phyloP scores from a whole-genome alignment of 352 stramenopile species.

The Phytophthora melonis region DNA sequence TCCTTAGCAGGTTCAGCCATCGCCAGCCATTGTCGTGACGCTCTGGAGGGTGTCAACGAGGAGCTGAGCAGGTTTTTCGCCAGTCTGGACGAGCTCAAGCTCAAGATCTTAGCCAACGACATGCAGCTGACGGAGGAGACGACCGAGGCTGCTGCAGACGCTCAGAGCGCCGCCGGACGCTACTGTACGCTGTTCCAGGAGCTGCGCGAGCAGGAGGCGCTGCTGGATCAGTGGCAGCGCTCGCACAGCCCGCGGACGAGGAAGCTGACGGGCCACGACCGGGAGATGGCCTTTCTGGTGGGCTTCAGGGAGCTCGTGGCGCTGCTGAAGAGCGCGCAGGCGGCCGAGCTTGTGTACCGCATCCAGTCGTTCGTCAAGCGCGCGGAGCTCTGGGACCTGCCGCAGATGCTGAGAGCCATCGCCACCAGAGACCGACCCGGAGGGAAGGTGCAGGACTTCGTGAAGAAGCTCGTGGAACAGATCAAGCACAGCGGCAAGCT shows the following conservation, averaged over 20 bases:
- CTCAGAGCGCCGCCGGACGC: background rate
- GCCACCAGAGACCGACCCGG: conserved; percentile 55
- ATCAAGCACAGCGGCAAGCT: conserved; percentile 56
- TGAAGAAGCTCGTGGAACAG: conserved; percentile 68
- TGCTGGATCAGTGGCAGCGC: conserved; percentile 58
- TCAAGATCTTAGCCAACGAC: conserved; percentile 49
- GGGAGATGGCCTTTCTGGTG: conserved; percentile 68
- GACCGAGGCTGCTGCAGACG: background rate
- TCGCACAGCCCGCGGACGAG: conserved; percentile 42
- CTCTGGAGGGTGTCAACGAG: conserved; percentile 51
- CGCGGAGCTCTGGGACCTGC: conserved; percentile 65
- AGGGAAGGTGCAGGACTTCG: conserved; percentile 69
- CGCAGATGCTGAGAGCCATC: conserved; percentile 53
- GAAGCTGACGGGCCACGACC: conserved; percentile 49
- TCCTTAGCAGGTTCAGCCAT: conserved; percentile 10
- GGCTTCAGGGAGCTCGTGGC: conserved; percentile 67
- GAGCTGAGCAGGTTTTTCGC: conserved; percentile 50
- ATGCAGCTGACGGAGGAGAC: conserved; percentile 34
- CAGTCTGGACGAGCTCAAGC: conserved; percentile 54
- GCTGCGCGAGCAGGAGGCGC: conserved; percentile 42
- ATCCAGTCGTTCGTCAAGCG: conserved; percentile 82
- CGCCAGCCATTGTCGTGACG: conserved; percentile 48
- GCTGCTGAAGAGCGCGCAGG: conserved; percentile 67
- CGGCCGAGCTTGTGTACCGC: conserved; percentile 79
- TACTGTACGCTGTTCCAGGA: conserved; percentile 63